phyloP scores from a whole-genome alignment of 192 early-diverging fungal species.

The Mortierella claussenii region DNA sequence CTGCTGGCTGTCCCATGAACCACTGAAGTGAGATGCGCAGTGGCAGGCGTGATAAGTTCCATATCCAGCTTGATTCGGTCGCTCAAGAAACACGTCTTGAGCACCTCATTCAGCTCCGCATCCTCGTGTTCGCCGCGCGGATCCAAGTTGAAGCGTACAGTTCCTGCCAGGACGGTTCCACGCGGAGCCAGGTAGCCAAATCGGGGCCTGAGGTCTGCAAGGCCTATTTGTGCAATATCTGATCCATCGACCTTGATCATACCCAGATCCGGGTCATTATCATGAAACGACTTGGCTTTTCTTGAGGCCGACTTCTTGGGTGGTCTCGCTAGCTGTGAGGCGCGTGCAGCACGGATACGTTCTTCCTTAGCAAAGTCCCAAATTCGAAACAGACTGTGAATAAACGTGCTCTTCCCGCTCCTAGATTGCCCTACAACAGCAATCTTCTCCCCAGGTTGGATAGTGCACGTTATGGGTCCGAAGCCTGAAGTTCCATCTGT shows the following conservation, averaged over 20 bases:
- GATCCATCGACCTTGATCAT: constrained; percentile 75
- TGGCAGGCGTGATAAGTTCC: constrained; percentile 39
- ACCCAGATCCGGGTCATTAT: constrained; percentile 29
- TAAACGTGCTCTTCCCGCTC: constrained; percentile 46
- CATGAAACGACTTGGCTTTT: constrained; percentile 1
- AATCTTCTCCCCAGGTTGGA: constrained; percentile 41
- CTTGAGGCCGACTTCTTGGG: constrained; percentile 6
- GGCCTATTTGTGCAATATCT: constrained; percentile 62
- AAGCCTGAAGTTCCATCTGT: constrained; percentile 1
- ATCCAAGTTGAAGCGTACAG: constrained; percentile 77
- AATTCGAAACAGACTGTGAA: constrained; percentile 44
- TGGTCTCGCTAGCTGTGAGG: neutral
- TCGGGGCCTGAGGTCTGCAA: constrained; percentile 64
- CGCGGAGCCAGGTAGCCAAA: constrained; percentile 32
- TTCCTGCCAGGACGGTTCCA: constrained; percentile 47
- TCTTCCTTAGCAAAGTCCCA: constrained; percentile 50
- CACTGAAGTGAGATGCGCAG: constrained; percentile 4
- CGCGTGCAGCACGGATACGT: constrained; percentile 14
- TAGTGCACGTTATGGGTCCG: constrained; percentile 35
- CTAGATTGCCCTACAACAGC: constrained; percentile 40
- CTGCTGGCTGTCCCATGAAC: neutral
- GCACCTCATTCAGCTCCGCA: constrained; percentile 71
- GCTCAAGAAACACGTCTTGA: constrained; percentile 61
- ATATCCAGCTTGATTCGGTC: constrained; percentile 45
- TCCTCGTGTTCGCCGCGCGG: constrained; percentile 71